Evolutionary conservation across 495 filamentous ascomycete species (phyloP).

Genomic region (Tetracladium setigerum): DNA sequence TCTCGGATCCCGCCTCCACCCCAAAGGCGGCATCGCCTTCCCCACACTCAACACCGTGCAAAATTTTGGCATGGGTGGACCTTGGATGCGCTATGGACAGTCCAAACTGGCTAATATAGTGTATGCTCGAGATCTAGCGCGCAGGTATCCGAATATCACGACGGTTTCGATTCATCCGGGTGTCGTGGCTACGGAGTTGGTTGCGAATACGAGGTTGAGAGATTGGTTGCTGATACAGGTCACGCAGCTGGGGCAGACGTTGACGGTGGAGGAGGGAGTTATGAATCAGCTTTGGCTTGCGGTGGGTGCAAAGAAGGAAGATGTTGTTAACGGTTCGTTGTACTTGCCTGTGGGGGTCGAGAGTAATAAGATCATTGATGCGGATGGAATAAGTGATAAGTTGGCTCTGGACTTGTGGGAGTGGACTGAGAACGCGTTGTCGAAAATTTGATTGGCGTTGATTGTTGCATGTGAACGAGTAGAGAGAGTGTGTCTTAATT

Average conservation of each 20-base stretch:
- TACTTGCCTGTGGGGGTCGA: conserved; percentile 44
- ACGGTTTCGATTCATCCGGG: conserved; percentile 60
- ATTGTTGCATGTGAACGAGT: no score
- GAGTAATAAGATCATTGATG: conserved; percentile 24
- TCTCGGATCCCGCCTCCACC: conserved; percentile 21
- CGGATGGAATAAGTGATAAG: conserved; percentile 25
- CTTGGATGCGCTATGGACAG: conserved; percentile 42
- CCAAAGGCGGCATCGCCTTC: conserved; percentile 30
- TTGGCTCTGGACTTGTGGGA: conserved; percentile 50
- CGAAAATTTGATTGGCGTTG: no score
- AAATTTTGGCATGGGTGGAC: neutral
- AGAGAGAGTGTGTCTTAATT: no score
- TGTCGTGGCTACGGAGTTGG: conserved; percentile 28
- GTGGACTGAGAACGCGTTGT: conserved; percentile 50
- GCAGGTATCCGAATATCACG: conserved; percentile 46
- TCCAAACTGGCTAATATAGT: conserved; percentile 53
- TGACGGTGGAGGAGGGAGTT: conserved; percentile 34
- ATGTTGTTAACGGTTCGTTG: conserved; percentile 33
- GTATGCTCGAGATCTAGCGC: conserved; percentile 44
- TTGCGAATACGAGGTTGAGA: neutral
- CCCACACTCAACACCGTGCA: conserved; percentile 17
- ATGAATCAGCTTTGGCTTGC: conserved; percentile 57
- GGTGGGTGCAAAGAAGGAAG: conserved; percentile 28
- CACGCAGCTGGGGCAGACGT: conserved; percentile 16
- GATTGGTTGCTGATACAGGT: conserved; percentile 16